Percentiles rank a stretch among this genome's conserved stretches.
phyloP scores from a whole-genome alignment of 257 asterid species.

The Nicotiana paniculata region DNA sequence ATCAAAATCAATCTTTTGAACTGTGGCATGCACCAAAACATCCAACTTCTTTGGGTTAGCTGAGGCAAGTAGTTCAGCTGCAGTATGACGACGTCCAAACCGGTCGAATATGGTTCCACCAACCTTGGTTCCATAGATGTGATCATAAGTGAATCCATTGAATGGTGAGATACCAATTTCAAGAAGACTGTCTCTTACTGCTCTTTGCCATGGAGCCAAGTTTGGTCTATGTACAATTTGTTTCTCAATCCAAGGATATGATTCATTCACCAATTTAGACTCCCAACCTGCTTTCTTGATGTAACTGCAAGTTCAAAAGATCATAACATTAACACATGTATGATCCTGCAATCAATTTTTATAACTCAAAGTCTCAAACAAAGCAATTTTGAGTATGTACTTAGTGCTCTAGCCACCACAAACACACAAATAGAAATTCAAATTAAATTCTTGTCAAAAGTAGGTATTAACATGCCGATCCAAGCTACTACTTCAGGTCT shows the following conservation, averaged over 20 bases:
- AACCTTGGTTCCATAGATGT: constrained; percentile 80
- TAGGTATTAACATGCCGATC: not conserved
- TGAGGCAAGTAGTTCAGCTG: constrained; percentile 83
- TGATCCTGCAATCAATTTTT: not conserved
- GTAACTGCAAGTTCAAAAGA: constrained; percentile 38
- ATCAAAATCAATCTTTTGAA: constrained; percentile 65
- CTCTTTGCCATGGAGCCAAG: constrained; percentile 71
- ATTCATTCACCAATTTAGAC: constrained; percentile 70
- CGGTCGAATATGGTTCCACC: constrained; percentile 92
- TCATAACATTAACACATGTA: not conserved
- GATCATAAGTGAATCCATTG: constrained; percentile 95
- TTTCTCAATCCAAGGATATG: constrained; percentile 91
- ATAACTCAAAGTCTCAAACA: not conserved
- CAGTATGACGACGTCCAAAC: constrained; percentile 80
- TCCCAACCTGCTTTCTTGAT: constrained; percentile 75
- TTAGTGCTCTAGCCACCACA: not conserved
- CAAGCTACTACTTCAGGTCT: not conserved
- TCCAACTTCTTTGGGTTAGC: constrained; percentile 58
- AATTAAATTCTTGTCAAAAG: not conserved
- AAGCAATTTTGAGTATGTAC: not conserved
- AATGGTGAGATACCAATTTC: constrained; percentile 85
- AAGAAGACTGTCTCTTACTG: constrained; percentile 64
- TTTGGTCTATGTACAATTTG: constrained; percentile 76
- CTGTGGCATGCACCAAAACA: constrained; percentile 75
- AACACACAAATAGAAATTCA: not conserved